Conservation (phyloP, 768 basidiomycete species). For the Suillus spraguei region DNA sequence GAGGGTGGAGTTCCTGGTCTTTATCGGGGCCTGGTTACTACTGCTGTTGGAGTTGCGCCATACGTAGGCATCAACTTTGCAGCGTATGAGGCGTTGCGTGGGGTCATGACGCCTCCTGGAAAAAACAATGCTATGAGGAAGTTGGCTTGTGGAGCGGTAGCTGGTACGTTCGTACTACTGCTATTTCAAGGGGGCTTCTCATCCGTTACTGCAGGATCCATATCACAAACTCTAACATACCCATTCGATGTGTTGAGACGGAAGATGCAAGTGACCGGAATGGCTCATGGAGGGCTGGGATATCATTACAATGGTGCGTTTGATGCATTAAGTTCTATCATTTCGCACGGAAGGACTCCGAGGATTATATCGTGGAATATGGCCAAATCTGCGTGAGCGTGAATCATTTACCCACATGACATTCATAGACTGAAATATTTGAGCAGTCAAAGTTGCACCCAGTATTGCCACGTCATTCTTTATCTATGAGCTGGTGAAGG, state of each 20-base stretch:
- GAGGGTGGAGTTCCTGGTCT: slow-evolving; percentile 90
- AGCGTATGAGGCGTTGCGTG: slow-evolving; percentile 84
- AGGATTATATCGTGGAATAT: slow-evolving; percentile 84
- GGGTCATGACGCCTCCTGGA: slow-evolving; percentile 79
- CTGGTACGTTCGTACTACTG: slow-evolving; percentile 50
- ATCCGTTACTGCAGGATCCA: slow-evolving; percentile 54
- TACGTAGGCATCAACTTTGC: slow-evolving; percentile 92
- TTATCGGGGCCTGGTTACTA: slow-evolving; percentile 84
- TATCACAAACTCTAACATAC: slow-evolving; percentile 94
- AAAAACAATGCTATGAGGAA: slow-evolving; percentile 70
- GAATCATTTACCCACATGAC: slow-evolving; percentile 14
- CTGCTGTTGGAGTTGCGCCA: slow-evolving; percentile 88
- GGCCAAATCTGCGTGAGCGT: slow-evolving; percentile 84
- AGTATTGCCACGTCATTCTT: slow-evolving; percentile 88
- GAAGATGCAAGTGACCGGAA: slow-evolving; percentile 94
- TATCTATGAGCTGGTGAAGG: slow-evolving; percentile 73
- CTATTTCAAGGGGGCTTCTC: slow-evolving; percentile 13
- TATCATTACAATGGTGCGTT: slow-evolving; percentile 80
- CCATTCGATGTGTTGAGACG: slow-evolving; percentile 93
- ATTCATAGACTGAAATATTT: slow-evolving; percentile 12
- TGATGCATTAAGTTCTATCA: slow-evolving; percentile 71
- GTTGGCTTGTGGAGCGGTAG: slow-evolving; percentile 83
- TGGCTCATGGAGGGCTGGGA: slow-evolving; percentile 58
- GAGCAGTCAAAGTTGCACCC: slow-evolving; percentile 84
- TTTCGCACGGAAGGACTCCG: slow-evolving; percentile 72